These are phyloP conservation scores for Xylaria intraflava DNA, from an alignment of 495 filamentous ascomycete species.

Conservation along the genomic window DNA sequence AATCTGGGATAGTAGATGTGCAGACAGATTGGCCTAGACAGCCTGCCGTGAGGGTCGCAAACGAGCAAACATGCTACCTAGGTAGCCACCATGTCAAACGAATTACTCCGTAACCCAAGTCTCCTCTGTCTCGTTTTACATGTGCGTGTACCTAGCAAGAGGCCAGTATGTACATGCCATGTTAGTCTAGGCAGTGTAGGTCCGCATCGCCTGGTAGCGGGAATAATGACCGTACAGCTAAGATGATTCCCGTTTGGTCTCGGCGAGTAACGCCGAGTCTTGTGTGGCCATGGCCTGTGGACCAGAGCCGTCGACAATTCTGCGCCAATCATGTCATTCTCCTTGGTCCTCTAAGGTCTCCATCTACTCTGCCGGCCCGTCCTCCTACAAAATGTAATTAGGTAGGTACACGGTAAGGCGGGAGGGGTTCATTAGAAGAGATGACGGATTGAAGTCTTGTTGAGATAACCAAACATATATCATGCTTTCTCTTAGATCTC, in stretches of 20 bases:
- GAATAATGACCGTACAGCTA: background rate
- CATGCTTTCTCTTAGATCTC: background rate
- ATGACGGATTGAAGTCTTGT: background rate
- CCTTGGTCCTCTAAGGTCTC: background rate
- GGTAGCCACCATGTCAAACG: no score
- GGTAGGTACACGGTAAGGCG: no score
- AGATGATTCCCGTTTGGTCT: slow-evolving; percentile 10
- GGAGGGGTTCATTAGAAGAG: slow-evolving; percentile 10
- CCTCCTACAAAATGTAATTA: background rate
- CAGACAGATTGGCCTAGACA: no score
- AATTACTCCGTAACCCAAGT: no score
- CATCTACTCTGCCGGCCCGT: slow-evolving; percentile 13
- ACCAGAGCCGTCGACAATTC: slow-evolving; percentile 5
- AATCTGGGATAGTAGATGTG: no score
- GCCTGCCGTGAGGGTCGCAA: no score
- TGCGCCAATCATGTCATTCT: slow-evolving; percentile 10
- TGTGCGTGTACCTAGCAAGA: no score
- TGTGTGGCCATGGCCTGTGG: slow-evolving; percentile 5
- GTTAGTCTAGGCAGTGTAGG: background rate
- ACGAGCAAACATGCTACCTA: no score
- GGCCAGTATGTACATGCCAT: no score
- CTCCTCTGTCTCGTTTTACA: no score
- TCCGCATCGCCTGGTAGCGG: background rate
- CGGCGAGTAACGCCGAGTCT: slow-evolving; percentile 11
- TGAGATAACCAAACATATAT: background rate